Percentiles rank a stretch among this genome's conserved stretches.
phyloP scores from a whole-genome alignment of 1,139 yeast species.

The Candida albicans region DNA sequence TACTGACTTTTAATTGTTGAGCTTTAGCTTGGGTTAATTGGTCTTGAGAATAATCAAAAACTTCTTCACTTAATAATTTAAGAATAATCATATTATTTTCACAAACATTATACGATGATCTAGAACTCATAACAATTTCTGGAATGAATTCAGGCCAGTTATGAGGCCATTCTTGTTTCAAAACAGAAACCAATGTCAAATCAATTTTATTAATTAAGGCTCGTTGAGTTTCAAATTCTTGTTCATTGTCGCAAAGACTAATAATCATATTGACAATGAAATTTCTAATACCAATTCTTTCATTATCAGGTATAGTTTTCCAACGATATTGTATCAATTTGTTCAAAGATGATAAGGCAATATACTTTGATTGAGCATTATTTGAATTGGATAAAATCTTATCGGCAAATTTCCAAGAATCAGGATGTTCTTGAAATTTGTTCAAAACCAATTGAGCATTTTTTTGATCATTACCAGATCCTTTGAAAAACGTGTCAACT shows the following conservation, averaged over 20 bases:
- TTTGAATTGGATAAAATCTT: slow-evolving; percentile 76
- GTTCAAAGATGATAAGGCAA: slow-evolving; percentile 87
- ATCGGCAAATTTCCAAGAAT: slow-evolving; percentile 95
- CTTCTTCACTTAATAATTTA: slow-evolving; percentile 88
- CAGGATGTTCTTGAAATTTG: slow-evolving; percentile 90
- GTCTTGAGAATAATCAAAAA: slow-evolving; percentile 90
- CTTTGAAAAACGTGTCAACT: slow-evolving; percentile 84
- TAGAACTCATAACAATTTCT: slow-evolving; percentile 82
- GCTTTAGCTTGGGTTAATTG: slow-evolving; percentile 97
- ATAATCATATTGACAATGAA: slow-evolving; percentile 91
- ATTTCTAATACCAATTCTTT: slow-evolving; percentile 85
- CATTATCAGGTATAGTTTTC: slow-evolving; percentile 88
- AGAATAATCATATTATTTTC: slow-evolving; percentile 95
- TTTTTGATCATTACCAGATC: slow-evolving; percentile 78
- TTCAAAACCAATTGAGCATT: slow-evolving; percentile 82
- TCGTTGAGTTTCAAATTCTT: slow-evolving; percentile 69
- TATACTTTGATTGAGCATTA: slow-evolving; percentile 86
- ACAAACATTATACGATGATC: slow-evolving; percentile 88
- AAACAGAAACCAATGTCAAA: slow-evolving; percentile 86
- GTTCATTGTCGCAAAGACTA: slow-evolving; percentile 83
- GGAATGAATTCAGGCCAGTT: slow-evolving; percentile 98
- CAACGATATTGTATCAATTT: slow-evolving; percentile 88
- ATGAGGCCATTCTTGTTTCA: slow-evolving; percentile 98
- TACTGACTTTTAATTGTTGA: slow-evolving; percentile 72
- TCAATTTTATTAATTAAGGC: slow-evolving; percentile 92